Base-by-base conservation (phyloP, 768 basidiomycete species). In the Pleurotus tuber-regium region DNA sequence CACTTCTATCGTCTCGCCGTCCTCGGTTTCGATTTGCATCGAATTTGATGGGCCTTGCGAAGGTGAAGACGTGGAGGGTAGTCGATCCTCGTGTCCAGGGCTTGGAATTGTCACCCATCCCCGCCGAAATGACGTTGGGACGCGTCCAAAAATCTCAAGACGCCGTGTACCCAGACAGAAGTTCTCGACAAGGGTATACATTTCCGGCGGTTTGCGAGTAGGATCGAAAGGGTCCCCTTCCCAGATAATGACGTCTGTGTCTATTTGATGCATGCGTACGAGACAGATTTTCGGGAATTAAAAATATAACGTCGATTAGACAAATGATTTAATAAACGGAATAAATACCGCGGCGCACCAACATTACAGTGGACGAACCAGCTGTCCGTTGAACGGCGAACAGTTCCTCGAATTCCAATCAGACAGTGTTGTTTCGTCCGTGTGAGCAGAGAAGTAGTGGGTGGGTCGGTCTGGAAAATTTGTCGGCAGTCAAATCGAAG, bases 361-460 rank as follows among this genome's bases (percentile, higher is more conserved):
- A 99, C 89, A 68, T 99, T 99, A 64, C 95, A 98, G 67, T 99
- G 96, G 0, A 97, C 96, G 68, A 98, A 95, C 87, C 92, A 91
- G 54, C 86, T 87, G 65, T 99, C 97, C 1, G 89, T 95, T 16
- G 91, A 92, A 25, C 97, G 79, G 19, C 96, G 83, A 10, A 99
- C 96, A 1, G 97, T 98, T 11, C 97, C 97, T 42, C 92, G 83
- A 57, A 99, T 98, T 31, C 96, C 96, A 78, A 98, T 97, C 43
- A 98, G 70, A 66, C 95, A 98, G 62, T 98, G 96, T 59, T 98
- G 92, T 66, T 98, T 93, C 30, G 92, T 93, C 23, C 94, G 80
- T 18, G 89, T 92, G 25, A 96, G 75, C 23, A 98, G 72, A 2
- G 92, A 87, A 2, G 86, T 87, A 6, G 90, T 94, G 8, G 92